These are phyloP conservation scores for Pistacia vera DNA, from an alignment of 345 rosid species.

Conservation along the genomic window DNA sequence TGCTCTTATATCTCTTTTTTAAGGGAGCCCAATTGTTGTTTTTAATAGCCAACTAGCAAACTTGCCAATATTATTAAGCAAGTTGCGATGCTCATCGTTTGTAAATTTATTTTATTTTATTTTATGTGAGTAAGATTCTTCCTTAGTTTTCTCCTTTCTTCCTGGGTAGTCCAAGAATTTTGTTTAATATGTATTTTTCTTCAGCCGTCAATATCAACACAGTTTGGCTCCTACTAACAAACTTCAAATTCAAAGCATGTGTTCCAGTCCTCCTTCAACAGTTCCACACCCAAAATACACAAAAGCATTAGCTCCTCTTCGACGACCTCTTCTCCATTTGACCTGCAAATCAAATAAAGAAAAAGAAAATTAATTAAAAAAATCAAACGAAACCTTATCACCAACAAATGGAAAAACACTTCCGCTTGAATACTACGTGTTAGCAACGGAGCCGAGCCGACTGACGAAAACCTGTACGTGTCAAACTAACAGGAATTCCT, in stretches of 20 bases:
- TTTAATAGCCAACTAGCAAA: not conserved
- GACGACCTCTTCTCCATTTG: not conserved
- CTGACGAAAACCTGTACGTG: constrained; percentile 7
- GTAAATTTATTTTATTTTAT: not conserved
- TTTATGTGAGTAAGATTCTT: not conserved
- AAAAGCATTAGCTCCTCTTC: no score
- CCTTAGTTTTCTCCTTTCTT: not conserved
- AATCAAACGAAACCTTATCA: no score
- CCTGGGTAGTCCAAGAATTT: not conserved
- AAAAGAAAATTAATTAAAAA: no score
- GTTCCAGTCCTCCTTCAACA: not conserved
- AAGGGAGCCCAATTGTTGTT: not conserved
- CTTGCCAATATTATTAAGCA: not conserved
- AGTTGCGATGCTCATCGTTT: not conserved
- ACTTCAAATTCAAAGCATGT: constrained; percentile 1
- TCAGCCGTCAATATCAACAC: not conserved
- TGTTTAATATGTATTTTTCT: not conserved
- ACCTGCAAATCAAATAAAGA: not conserved
- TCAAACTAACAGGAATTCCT: not conserved
- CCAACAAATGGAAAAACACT: no score
- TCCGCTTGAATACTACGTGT: not conserved
- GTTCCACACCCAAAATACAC: not conserved
- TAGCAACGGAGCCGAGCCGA: not conserved
- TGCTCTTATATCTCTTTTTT: not conserved
- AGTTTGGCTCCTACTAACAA: not conserved